Evolutionary conservation across 2,329 filamentous ascomycete species (phyloP), one percentile per base, ranked within the genome.

Genomic region (Diaporthe batatas): DNA sequence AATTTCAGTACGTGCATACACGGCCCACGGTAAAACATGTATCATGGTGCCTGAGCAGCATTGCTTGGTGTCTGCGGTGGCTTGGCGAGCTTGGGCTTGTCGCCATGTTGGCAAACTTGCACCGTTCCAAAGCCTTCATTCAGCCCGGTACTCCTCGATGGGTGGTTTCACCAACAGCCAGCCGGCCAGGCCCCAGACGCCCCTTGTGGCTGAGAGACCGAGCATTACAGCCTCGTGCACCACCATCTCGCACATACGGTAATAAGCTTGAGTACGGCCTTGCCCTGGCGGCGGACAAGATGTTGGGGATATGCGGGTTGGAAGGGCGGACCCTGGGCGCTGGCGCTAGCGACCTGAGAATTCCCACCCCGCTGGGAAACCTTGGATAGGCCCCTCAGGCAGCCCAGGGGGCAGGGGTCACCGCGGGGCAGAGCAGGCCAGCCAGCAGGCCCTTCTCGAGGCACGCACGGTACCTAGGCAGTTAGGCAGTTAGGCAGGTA

Each of bases 251-350:
- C n/a, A n/a, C n/a, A n/a, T n/a, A n/a, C n/a, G n/a, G n/a, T n/a
- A n/a, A n/a, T n/a, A n/a, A n/a, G n/a, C n/a, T n/a, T n/a, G n/a
- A n/a, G n/a, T n/a, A n/a, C n/a, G n/a, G n/a, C n/a, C n/a, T n/a
- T n/a, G 29, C 29, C 29, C 29, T 3, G 29, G 29, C 54, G 39
- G 74, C 82, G 82, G 82, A 83, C 81, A 83, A 83, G 77, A 79
- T 83, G 82, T 84, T 84, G 82, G 82, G 82, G 82, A 84, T 82
- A 78, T 83, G 82, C 82, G 82, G 79, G 79, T 79, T 79, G 77
- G 76, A 70, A 51, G 68, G 68, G 68, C 71, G 72, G 75, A 75
- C 57, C 70, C 49, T 55, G 51, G 51, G 36, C 54, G 51, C 59
- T 68, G 47, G 36, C 54, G 51, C 59, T 67, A 55, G 64, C 47